These are phyloP conservation scores for Pestalotiopsis sp. DNA, from an alignment of 2,329 filamentous ascomycete genomes.

Conservation along the genomic window DNA sequence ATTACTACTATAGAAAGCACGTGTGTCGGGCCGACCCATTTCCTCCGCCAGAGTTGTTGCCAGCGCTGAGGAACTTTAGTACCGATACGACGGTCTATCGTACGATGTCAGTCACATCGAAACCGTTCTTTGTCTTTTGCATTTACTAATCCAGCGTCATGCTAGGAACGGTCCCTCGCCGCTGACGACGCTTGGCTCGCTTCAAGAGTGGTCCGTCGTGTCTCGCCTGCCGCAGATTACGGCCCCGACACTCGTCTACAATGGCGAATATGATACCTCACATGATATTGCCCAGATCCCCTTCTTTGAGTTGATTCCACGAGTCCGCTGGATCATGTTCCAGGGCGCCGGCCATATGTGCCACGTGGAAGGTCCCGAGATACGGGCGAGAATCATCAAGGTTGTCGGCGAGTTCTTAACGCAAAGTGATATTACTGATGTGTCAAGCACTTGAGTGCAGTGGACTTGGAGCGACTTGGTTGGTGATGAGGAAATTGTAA, in stretches of 20 bases:
- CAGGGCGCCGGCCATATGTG: conserved; percentile 21
- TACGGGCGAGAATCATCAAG: background rate
- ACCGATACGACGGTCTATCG: background rate
- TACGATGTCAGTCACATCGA: background rate
- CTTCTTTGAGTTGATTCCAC: conserved; percentile 24
- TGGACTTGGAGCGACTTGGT: too few species aligned
- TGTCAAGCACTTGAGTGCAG: too few species aligned
- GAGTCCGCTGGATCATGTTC: conserved; percentile 24
- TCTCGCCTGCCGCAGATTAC: conserved; percentile 18
- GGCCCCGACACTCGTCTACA: conserved; percentile 19
- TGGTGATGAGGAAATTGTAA: too few species aligned
- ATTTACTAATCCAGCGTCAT: background rate
- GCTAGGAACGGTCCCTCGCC: conserved; percentile 21
- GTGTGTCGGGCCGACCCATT: background rate
- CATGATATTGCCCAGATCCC: conserved; percentile 23
- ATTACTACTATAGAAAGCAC: background rate
- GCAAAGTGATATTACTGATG: background rate
- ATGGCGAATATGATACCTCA: conserved; percentile 26
- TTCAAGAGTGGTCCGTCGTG: conserved; percentile 18
- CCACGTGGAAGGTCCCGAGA: background rate
- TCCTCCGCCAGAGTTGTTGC: background rate
- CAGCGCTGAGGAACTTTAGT: background rate
- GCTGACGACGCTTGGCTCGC: conserved; percentile 16
- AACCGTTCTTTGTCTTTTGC: too few species aligned
- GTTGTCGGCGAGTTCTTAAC: background rate